A percentile compares a stretch with the other conserved stretches of the same genome.
Evolutionary conservation across 352 stramenopile species (phyloP).

Genomic region (Phytophthora pistaciae): DNA sequence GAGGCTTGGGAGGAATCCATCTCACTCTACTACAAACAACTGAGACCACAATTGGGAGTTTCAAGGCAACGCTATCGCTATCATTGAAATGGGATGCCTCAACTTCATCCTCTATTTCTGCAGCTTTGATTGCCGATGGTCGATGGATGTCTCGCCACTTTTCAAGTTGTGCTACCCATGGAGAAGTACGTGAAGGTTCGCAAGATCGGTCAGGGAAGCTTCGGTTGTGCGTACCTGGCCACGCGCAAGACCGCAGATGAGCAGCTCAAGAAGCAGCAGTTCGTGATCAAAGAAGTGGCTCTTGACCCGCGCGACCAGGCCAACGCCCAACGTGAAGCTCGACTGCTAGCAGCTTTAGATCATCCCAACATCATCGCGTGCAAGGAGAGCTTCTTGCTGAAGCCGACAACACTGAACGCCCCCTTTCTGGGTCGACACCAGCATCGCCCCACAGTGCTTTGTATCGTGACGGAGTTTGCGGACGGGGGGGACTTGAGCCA

Average conservation of each 20-base stretch:
- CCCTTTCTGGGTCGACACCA: conserved; percentile 5
- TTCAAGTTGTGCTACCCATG: conserved; percentile 39
- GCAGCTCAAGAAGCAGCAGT: conserved; percentile 49
- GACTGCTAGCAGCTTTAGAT: conserved; percentile 72
- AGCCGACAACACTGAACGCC: conserved; percentile 10
- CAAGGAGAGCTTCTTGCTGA: conserved; percentile 78
- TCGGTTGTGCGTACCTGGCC: conserved; percentile 72
- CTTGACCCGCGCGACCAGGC: conserved; percentile 73
- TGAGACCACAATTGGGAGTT: neutral
- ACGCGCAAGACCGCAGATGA: conserved; percentile 46
- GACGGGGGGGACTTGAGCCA: conserved; percentile 79
- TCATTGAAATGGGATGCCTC: neutral
- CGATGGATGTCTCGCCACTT: too few relatives aligned
- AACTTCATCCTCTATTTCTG: conserved; percentile 34
- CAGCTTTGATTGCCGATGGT: too few relatives aligned
- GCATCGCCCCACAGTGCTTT: conserved; percentile 50
- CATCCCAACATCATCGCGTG: conserved; percentile 89
- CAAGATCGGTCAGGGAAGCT: conserved; percentile 83
- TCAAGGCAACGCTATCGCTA: neutral
- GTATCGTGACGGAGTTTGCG: conserved; percentile 89
- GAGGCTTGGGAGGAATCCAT: conserved; percentile 22
- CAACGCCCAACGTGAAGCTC: conserved; percentile 69
- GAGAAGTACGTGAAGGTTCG: conserved; percentile 83
- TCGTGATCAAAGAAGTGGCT: conserved; percentile 82
- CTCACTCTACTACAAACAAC: neutral